phyloP scores from a whole-genome alignment of 2,329 filamentous ascomycete species.

The Pseudogymnoascus sp. region DNA sequence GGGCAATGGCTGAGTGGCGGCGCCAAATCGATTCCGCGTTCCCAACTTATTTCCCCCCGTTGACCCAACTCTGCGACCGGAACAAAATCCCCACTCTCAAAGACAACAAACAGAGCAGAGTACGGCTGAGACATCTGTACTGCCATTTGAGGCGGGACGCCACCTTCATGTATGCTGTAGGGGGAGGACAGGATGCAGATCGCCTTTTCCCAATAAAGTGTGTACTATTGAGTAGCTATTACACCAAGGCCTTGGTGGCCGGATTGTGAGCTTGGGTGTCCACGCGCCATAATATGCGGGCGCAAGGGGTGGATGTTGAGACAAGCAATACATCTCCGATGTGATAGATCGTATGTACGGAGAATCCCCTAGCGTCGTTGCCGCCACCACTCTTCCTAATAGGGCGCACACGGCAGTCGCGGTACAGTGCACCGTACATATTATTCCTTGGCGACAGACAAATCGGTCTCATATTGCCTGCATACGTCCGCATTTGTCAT shows the following conservation, averaged over 20 bases:
- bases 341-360: constrained; percentile 11
- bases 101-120: background rate
- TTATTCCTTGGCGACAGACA: background rate
- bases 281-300: background rate
- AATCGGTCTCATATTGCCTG: background rate
- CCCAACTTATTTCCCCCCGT: background rate
- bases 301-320: background rate
- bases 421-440: background rate
- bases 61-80: background rate
- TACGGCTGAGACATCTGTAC: background rate
- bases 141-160: background rate
- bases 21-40: background rate
- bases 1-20: background rate
- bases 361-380: constrained; percentile 2
- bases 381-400: background rate
- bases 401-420: background rate
- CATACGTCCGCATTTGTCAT: background rate
- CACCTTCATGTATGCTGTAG: background rate
- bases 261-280: background rate
- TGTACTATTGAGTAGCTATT: background rate
- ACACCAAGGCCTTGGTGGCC: background rate
- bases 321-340: constrained; percentile 9
- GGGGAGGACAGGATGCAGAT: background rate
- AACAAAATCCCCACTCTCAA: background rate
- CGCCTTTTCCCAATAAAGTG: background rate